Evolutionary conservation across 257 asterid species (phyloP).

Genomic region (Buddleja alternifolia): DNA sequence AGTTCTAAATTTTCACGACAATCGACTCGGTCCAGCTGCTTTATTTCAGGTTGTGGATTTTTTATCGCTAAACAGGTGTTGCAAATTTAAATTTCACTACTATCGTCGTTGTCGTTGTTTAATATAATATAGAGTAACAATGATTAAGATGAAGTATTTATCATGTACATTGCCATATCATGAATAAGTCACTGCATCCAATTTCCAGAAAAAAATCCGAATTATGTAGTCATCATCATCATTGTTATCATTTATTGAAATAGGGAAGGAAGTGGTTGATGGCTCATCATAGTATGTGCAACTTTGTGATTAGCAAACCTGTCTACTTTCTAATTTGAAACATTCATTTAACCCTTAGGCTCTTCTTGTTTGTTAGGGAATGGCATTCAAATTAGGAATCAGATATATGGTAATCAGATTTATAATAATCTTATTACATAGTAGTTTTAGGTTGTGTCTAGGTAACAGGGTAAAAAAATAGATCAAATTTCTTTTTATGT

Average conservation of each 20-base stretch:
- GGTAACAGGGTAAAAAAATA: too few species aligned
- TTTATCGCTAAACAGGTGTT: constrained; percentile 22
- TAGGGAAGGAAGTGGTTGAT: too few species aligned
- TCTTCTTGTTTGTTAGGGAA: too few species aligned
- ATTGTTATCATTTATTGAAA: too few species aligned
- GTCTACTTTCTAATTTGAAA: neutral
- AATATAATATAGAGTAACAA: neutral
- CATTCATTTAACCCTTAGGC: too few species aligned
- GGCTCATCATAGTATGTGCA: neutral
- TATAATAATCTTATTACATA: too few species aligned
- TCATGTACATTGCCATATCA: neutral
- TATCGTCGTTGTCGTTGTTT: too few species aligned
- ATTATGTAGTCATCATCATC: neutral
- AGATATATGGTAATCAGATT: too few species aligned
- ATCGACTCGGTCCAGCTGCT: constrained; percentile 84
- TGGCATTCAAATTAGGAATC: too few species aligned
- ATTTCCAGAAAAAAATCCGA: neutral
- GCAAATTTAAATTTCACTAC: neutral
- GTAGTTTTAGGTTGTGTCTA: too few species aligned
- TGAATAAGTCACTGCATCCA: neutral
- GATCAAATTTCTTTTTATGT: too few species aligned
- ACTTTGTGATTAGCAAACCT: neutral
- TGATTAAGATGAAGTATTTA: too few species aligned
- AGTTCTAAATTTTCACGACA: constrained; percentile 78
- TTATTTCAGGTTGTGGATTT: constrained; percentile 64